Base-by-base conservation (phyloP, 2,329 filamentous ascomycete genomes). In the Arthrobotrys megalospora region DNA sequence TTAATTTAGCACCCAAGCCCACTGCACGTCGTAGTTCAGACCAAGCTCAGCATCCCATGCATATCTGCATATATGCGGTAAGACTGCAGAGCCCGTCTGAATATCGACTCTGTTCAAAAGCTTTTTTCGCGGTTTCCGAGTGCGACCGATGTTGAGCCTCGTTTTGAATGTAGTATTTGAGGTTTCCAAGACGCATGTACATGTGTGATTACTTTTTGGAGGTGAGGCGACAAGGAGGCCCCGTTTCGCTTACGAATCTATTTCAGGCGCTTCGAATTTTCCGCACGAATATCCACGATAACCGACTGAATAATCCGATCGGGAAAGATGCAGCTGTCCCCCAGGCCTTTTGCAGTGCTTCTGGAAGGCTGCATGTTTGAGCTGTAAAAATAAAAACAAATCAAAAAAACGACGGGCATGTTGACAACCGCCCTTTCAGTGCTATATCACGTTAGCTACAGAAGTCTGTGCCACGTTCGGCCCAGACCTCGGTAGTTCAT, bases 261-360 rank as follows among this genome's bases (percentile, higher is more conserved):
- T 72, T 78, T 78, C 62, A 53, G 67, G 75, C 67, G 67, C 67
- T 66, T 72, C 63, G 75, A 76, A 78, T 78, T 78, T 78, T 78
- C 75, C 75, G 75, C 67, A 78, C 65, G 52, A 75, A 71, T 48
- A 65, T 53, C 75, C 75, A 78, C 75, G 75, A 78, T 78, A 78
- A 71, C 75, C 75, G 75, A 78, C 67, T 64, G 67, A 78, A 78
- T 70, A 78, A 78, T 78, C 75, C 75, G 75, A 78, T 78, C 75
- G 53, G 75, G 75, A 36, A 48, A 72, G 67, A 64, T 78, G 75
- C 75, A 72, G 75, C 67, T 72, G 75, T 32, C 75, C 67, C 36
- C 36, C 60, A 48, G 60, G 63, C 62, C 50, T 72, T 72, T 71
- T 60, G 68, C 67, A 32, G 55, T 64, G 41, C 70, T 78, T 78